phyloP scores from a whole-genome alignment of 1,139 yeast genomes.

The Suhomyces chickasaworum region DNA sequence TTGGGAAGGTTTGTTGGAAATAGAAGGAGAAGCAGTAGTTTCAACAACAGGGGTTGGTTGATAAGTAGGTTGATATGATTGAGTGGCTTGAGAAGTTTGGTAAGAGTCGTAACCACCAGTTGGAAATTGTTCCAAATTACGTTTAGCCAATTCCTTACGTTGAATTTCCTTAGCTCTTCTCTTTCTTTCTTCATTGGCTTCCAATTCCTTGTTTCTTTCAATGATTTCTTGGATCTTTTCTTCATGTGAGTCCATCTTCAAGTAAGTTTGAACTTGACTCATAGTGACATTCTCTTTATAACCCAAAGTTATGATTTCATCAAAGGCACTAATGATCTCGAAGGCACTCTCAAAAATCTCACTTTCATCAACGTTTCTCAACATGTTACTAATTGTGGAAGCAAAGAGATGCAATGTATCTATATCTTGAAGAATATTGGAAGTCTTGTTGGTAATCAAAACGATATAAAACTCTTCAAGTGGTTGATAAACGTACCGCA shows the following conservation, averaged over 20 bases:
- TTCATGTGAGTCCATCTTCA: slow-evolving; percentile 98
- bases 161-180: slow-evolving; percentile 95
- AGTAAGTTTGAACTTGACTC: slow-evolving; percentile 82
- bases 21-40: slow-evolving; percentile 5
- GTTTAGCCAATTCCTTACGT: slow-evolving; percentile 76
- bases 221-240: slow-evolving; percentile 98
- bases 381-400: slow-evolving; percentile 74
- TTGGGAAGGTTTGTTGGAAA: slow-evolving; percentile 31
- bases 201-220: slow-evolving; percentile 94
- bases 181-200: slow-evolving; percentile 96
- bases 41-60: slow-evolving; percentile 36
- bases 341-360: slow-evolving; percentile 85
- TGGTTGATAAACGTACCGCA: slow-evolving; percentile 94
- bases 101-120: slow-evolving; percentile 23
- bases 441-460: slow-evolving; percentile 84
- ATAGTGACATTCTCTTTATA: slow-evolving; percentile 85
- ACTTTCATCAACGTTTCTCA: slow-evolving; percentile 75
- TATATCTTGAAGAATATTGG: slow-evolving; percentile 92
- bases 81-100: slow-evolving; percentile 25
- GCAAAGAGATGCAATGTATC: slow-evolving; percentile 87
- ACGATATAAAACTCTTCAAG: slow-evolving; percentile 92
- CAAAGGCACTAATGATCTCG: slow-evolving; percentile 89
- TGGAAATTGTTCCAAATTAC: slow-evolving; percentile 41
- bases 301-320: slow-evolving; percentile 88
- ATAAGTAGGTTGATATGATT: slow-evolving; percentile 36